phyloP scores from a whole-genome alignment of 139 green algal species.

The Penium margaritaceum region DNA sequence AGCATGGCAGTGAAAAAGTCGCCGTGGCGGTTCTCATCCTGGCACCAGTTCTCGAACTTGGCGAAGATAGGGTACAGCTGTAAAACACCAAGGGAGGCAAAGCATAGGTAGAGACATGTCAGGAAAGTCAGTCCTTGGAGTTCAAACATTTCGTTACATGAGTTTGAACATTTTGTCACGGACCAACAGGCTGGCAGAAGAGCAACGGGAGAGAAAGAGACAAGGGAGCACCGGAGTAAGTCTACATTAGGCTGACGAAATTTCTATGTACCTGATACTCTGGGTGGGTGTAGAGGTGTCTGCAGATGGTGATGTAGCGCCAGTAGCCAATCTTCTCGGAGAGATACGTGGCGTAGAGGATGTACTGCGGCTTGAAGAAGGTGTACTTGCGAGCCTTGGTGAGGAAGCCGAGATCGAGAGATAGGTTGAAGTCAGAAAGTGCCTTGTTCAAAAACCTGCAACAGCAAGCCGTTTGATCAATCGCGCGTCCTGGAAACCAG shows the following conservation, averaged over 20 bases:
- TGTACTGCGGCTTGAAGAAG: slow-evolving; percentile 98
- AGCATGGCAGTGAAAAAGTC: slow-evolving; percentile 86
- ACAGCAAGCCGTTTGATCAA: no score
- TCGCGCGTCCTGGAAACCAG: no score
- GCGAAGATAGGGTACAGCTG: slow-evolving; percentile 91
- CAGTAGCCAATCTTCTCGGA: slow-evolving; percentile 94
- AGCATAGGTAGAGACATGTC: no score
- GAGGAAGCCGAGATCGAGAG: slow-evolving; percentile 97
- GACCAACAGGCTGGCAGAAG: no score
- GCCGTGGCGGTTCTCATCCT: slow-evolving; percentile 66
- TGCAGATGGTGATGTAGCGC: slow-evolving; percentile 91
- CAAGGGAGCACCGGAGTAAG: no score
- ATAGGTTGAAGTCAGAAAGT: slow-evolving; percentile 83
- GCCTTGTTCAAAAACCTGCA: slow-evolving; percentile 93
- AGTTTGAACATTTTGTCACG: no score
- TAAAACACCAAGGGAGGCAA: no score
- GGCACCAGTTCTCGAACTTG: slow-evolving; percentile 99
- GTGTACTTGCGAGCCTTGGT: slow-evolving; percentile 89
- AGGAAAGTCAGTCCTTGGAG: no score
- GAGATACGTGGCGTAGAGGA: slow-evolving; percentile 97
- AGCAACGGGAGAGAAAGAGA: no score
- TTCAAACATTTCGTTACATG: no score
- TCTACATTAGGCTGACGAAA: no score
- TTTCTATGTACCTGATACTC: slow-evolving; percentile 76
- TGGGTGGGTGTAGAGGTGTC: slow-evolving; percentile 86